These are phyloP conservation scores for Candida sphagnicola DNA, from an alignment of 805 yeast genomes.

Conservation along the genomic window DNA sequence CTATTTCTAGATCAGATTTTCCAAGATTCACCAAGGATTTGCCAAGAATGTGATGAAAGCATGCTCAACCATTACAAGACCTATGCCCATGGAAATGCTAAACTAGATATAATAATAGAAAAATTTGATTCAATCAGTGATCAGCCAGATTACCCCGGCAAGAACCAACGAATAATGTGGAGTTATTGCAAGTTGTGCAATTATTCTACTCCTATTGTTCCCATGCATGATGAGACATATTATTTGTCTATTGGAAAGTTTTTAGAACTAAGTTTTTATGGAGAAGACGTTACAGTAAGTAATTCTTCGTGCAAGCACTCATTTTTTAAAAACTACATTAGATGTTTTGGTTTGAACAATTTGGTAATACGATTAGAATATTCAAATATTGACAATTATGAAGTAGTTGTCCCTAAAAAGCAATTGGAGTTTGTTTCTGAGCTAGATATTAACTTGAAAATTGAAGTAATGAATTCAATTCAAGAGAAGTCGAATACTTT, in stretches of 20 bases:
- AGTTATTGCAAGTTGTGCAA: constrained; percentile 82
- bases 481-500: constrained; percentile 51
- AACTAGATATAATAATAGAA: constrained; percentile 74
- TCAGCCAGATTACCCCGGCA: constrained; percentile 17
- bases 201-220: constrained; percentile 67
- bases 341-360: constrained; percentile 80
- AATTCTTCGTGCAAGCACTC: constrained; percentile 65
- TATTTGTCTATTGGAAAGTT: constrained; percentile 92
- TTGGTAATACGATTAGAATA: constrained; percentile 77
- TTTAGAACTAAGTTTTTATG: constrained; percentile 81
- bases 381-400: constrained; percentile 69
- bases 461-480: constrained; percentile 56
- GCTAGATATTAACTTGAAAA: constrained; percentile 62
- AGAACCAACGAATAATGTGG: constrained; percentile 75
- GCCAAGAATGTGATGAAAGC: constrained; percentile 77
- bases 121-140: constrained; percentile 26
- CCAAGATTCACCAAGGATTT: constrained; percentile 57
- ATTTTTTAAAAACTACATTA: constrained; percentile 73
- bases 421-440: constrained; percentile 69
- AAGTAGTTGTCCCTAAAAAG: constrained; percentile 72
- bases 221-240: constrained; percentile 85
- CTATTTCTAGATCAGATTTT: constrained; percentile 80
- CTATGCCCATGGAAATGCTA: constrained; percentile 85
- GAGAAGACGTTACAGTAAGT: constrained; percentile 22
- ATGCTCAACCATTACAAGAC: constrained; percentile 74